A percentile compares a stretch with the other conserved stretches of the same genome.
Conservation (phyloP, 768 basidiomycete species). For the Kwoniella dejecticola region DNA sequence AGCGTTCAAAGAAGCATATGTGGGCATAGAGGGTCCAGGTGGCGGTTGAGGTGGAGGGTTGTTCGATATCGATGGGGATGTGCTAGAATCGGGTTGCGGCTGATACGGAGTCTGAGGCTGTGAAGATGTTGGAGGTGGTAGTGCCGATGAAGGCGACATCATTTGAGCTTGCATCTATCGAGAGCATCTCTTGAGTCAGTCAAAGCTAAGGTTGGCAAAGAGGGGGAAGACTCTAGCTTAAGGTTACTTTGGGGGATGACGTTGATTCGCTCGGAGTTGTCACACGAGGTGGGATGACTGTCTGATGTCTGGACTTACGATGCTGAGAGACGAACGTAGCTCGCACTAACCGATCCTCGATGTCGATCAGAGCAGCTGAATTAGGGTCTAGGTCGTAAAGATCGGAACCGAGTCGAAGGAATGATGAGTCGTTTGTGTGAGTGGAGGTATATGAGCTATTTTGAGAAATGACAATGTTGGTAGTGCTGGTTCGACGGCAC, state of each 20-base stretch:
- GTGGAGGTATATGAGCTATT: conserved; percentile 7
- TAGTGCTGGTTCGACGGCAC: too few relatives aligned
- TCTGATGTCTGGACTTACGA: too few relatives aligned
- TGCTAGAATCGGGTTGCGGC: conserved; percentile 12
- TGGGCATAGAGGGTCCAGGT: conserved; percentile 10
- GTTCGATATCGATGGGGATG: conserved; percentile 23
- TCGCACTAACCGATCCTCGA: too few relatives aligned
- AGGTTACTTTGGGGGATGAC: too few relatives aligned
- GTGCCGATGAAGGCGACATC: conserved; percentile 9
- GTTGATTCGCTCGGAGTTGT: too few relatives aligned
- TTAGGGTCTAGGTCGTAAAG: background rate
- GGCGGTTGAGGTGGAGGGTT: conserved; percentile 25
- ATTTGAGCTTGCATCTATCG: conserved; percentile 22
- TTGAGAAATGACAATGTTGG: too few relatives aligned
- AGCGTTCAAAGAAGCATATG: conserved; percentile 21
- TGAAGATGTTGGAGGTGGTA: conserved; percentile 10
- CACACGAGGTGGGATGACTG: too few relatives aligned
- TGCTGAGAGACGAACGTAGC: too few relatives aligned
- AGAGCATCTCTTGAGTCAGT: too few relatives aligned
- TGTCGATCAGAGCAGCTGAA: too few relatives aligned
- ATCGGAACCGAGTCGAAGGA: conserved; percentile 2
- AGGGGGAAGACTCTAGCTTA: too few relatives aligned
- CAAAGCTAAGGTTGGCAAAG: too few relatives aligned
- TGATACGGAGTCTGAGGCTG: conserved; percentile 15
- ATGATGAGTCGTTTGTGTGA: background rate